Percentiles rank a stretch among this genome's conserved stretches.
These are phyloP conservation scores for Alloteropsis angusta DNA, from an alignment of 202 grass and related monocot species.

Conservation along the genomic window DNA sequence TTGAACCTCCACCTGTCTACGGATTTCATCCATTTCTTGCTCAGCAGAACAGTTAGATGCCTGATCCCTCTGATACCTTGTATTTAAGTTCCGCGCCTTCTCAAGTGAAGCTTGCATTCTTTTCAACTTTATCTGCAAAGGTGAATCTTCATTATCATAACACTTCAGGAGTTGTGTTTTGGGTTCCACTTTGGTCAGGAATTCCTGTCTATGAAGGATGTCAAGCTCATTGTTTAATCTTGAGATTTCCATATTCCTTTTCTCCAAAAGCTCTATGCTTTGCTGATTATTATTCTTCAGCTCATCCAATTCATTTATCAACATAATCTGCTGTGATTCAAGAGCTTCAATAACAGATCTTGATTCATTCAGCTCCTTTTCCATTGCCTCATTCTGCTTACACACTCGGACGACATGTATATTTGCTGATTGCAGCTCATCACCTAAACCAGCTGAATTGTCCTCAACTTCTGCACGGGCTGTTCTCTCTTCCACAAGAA, in stretches of 20 bases:
- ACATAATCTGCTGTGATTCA: constrained; percentile 60
- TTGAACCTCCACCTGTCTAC: constrained; percentile 82
- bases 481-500: constrained; percentile 74
- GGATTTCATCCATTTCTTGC: constrained; percentile 86
- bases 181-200: constrained; percentile 28
- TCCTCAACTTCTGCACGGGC: constrained; percentile 32
- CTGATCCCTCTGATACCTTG: constrained; percentile 51
- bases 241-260: constrained; percentile 36
- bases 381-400: constrained; percentile 27
- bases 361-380: constrained; percentile 44
- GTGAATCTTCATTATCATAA: constrained; percentile 70
- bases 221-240: constrained; percentile 43
- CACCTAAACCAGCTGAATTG: constrained; percentile 28
- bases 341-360: constrained; percentile 77
- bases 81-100: constrained; percentile 54
- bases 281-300: constrained; percentile 43
- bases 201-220: constrained; percentile 6
- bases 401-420: constrained; percentile 17
- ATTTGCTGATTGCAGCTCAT: constrained; percentile 42
- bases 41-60: constrained; percentile 55
- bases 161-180: constrained; percentile 39
- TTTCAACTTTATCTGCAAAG: constrained; percentile 76
- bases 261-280: constrained; percentile 31
- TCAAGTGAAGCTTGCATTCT: constrained; percentile 93
- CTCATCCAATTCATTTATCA: constrained; percentile 71